Conservation (phyloP, 2,329 filamentous ascomycete species). For the Penicillium sp. region DNA sequence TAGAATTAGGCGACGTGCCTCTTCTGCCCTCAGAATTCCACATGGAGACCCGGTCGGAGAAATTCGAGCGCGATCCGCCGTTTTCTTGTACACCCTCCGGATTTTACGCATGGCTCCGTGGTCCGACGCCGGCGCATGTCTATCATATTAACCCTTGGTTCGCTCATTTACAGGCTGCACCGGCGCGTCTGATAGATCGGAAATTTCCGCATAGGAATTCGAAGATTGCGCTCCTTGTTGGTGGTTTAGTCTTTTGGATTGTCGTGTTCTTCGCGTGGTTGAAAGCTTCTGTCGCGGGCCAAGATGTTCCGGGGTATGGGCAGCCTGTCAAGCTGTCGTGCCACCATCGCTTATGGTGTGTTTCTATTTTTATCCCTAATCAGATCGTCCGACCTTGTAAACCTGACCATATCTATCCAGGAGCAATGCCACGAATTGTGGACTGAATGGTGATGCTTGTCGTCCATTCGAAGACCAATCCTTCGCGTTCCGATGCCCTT, state of each 20-base stretch:
- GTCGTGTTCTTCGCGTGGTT: slow-evolving; percentile 33
- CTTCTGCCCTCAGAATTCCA: slow-evolving; percentile 12
- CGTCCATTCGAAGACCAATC: slow-evolving; percentile 55
- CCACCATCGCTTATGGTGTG: slow-evolving; percentile 39
- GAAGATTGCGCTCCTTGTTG: slow-evolving; percentile 28
- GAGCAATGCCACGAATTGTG: slow-evolving; percentile 47
- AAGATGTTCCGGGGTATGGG: slow-evolving; percentile 35
- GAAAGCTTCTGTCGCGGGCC: slow-evolving; percentile 30
- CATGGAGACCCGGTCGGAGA: not conserved
- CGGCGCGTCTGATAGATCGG: slow-evolving; percentile 31
- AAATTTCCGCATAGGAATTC: slow-evolving; percentile 25
- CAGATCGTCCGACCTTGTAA: not conserved
- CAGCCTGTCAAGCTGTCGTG: slow-evolving; percentile 37
- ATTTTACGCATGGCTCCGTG: slow-evolving; percentile 29
- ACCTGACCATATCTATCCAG: slow-evolving; percentile 15
- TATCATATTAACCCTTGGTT: slow-evolving; percentile 38
- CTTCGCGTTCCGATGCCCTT: slow-evolving; percentile 58
- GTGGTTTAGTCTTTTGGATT: slow-evolving; percentile 32
- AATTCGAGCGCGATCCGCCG: slow-evolving; percentile 10
- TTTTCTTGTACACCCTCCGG: slow-evolving; percentile 27
- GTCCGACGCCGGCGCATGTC: slow-evolving; percentile 32
- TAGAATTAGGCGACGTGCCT: slow-evolving; percentile 22
- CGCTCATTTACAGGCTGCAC: slow-evolving; percentile 33
- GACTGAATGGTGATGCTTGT: slow-evolving; percentile 56
- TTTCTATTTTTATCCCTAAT: slow-evolving; percentile 30